A percentile compares a stretch with the other conserved stretches of the same genome.
These are phyloP conservation scores for Exidia glandulosa DNA, from an alignment of 768 basidiomycete genomes.

Conservation along the genomic window DNA sequence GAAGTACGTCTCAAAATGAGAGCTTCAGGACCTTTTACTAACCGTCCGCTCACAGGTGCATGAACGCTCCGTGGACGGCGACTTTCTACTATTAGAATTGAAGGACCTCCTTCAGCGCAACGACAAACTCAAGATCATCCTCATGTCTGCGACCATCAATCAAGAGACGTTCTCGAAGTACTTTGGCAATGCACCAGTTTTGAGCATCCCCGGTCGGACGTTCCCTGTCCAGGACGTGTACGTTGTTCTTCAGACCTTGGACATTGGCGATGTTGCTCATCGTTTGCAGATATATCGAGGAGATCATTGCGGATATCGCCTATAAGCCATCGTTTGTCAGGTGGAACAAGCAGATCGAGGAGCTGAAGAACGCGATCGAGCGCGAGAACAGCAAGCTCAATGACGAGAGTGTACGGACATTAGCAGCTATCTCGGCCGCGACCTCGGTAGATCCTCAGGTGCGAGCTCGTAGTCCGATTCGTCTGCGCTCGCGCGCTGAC, in stretches of 20 bases:
- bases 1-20: slow-evolving; percentile 41
- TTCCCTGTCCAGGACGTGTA: slow-evolving; percentile 69
- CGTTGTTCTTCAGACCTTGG: slow-evolving; percentile 10
- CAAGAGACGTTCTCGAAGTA: slow-evolving; percentile 76
- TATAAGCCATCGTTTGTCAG: slow-evolving; percentile 38
- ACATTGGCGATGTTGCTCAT: slow-evolving; percentile 5
- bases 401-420: slow-evolving; percentile 35
- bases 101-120: slow-evolving; percentile 61
- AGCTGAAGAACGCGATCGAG: slow-evolving; percentile 32
- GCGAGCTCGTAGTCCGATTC: slow-evolving; percentile 6
- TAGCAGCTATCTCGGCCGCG: slow-evolving; percentile 50
- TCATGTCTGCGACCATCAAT: slow-evolving; percentile 96
- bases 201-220: slow-evolving; percentile 76
- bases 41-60: slow-evolving; percentile 48
- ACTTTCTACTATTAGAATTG: slow-evolving; percentile 78
- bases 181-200: slow-evolving; percentile 67
- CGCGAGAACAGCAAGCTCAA: slow-evolving; percentile 42
- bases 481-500: background rate
- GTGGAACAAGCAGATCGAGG: slow-evolving; percentile 31
- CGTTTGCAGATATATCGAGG: slow-evolving; percentile 64
- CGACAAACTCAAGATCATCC: slow-evolving; percentile 58
- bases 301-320: slow-evolving; percentile 46
- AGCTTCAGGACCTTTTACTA: background rate
- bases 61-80: slow-evolving; percentile 84
- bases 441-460: slow-evolving; percentile 70